Conservation (phyloP, 1,139 yeast species). For the Casaregolazyma suthepensis region DNA sequence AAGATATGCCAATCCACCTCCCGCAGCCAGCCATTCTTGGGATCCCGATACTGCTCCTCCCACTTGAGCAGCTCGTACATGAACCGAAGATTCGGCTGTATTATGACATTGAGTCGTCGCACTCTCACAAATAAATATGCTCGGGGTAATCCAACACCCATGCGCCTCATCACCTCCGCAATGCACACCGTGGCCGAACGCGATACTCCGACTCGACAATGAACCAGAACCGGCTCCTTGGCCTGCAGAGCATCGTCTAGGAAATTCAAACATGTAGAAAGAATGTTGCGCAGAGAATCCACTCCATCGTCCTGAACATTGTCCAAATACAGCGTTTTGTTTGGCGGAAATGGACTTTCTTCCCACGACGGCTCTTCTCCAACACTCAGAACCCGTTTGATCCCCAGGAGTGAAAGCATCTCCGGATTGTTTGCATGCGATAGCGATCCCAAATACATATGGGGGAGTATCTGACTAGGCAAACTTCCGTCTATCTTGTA, state of each 20-base stretch:
- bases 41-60: conserved; percentile 47
- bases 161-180: conserved; percentile 79
- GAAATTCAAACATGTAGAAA: conserved; percentile 39
- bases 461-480: conserved; percentile 73
- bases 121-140: conserved; percentile 81
- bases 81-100: conserved; percentile 82
- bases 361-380: conserved; percentile 75
- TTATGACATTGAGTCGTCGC: conserved; percentile 76
- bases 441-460: conserved; percentile 79
- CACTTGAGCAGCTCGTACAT: conserved; percentile 79
- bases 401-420: conserved; percentile 58
- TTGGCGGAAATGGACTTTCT: conserved; percentile 14
- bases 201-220: conserved; percentile 89
- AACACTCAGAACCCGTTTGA: conserved; percentile 72
- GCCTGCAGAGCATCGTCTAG: conserved; percentile 37
- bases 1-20: conserved; percentile 89
- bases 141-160: conserved; percentile 56
- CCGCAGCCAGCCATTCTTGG: conserved; percentile 41
- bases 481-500: conserved; percentile 46
- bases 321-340: conserved; percentile 36
- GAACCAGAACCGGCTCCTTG: conserved; percentile 57
- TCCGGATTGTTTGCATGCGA: conserved; percentile 73
- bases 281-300: conserved; percentile 38
- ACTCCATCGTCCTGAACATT: conserved; percentile 48
- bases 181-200: conserved; percentile 86